Base-by-base conservation (phyloP, 2,329 filamentous ascomycete species). In the Aspergillus fumigatus region DNA sequence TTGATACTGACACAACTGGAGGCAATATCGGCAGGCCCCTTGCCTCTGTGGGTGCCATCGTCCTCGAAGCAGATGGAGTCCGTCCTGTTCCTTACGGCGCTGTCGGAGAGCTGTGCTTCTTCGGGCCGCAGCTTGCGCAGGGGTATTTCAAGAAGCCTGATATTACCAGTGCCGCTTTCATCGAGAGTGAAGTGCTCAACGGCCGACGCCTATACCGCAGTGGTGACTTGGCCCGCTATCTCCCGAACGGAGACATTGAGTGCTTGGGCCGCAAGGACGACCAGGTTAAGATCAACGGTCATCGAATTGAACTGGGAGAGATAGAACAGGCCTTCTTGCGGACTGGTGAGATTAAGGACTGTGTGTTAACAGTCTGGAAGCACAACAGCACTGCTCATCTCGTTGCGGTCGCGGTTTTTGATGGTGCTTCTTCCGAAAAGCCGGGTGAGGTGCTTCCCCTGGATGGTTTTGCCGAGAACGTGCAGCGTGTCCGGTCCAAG, bases 221-320 rank as follows among this genome's bases (percentile, higher is more conserved):
- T 17, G 65, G 65, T 7, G 65, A 67, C 45, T 40, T 65, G 23
- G 63, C 57, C 1, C 48, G 63, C 10, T 63, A 55, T 50, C 49
- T 60, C 3, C 58, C 62, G 3, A 55, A 48, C 52, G 60, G 60
- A 5, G 60, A 59, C n/a, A 52, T 64, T 14, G 60, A 64, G 51
- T 61, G 51, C 21, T 41, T 84, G 8, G 83, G 83, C 2, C 77
- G 85, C 41, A 84, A 82, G 59, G 85, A 87, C 58, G 78, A 79
- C 45, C 84, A 84, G 66, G 80, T 85, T 56, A 88, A 88, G 69
- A 70, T 87, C 23, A 75, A 77, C 2, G 87, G 87, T 26, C 84
- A 81, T 60, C 75, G 84, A 50, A 81, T 86, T 48, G 87, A 84
- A 70, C 75, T 84, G 52, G 76, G 69, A 35, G 78, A 75, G 65